Conservation (phyloP, 768 basidiomycete species). For the Suillus ampliporus region DNA sequence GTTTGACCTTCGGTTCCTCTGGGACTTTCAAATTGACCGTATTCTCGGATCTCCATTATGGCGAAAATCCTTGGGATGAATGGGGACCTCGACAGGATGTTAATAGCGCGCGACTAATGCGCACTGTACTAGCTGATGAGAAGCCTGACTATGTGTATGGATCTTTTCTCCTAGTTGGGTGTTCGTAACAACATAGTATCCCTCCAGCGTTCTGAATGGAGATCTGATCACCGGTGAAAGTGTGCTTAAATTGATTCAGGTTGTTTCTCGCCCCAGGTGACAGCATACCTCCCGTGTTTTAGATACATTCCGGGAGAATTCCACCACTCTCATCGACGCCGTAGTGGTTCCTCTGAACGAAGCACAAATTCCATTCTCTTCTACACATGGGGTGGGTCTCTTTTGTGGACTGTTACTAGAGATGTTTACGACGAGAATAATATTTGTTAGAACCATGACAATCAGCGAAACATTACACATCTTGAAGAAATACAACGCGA, state of each 20-base stretch:
- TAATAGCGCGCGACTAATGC: slow-evolving; percentile 66
- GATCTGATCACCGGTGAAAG: slow-evolving; percentile 79
- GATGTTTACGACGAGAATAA: slow-evolving; percentile 5
- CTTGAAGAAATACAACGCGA: slow-evolving; percentile 69
- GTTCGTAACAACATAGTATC: not conserved
- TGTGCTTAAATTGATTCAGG: slow-evolving; percentile 29
- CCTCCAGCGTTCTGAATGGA: slow-evolving; percentile 66
- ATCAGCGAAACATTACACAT: slow-evolving; percentile 74
- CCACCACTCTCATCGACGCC: slow-evolving; percentile 67
- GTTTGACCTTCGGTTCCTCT: slow-evolving; percentile 59
- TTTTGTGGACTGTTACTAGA: not conserved
- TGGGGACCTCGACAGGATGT: slow-evolving; percentile 74
- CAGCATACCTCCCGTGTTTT: not conserved
- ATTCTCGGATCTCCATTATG: slow-evolving; percentile 78
- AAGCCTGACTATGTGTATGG: slow-evolving; percentile 73
- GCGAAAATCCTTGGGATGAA: slow-evolving; percentile 73
- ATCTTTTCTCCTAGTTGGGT: not conserved
- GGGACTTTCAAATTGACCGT: slow-evolving; percentile 75
- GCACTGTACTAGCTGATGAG: slow-evolving; percentile 58
- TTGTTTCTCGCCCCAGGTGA: not conserved
- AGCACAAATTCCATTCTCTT: slow-evolving; percentile 66
- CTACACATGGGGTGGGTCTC: slow-evolving; percentile 65
- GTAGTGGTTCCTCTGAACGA: slow-evolving; percentile 66
- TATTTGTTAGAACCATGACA: slow-evolving; percentile 70
- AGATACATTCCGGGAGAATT: slow-evolving; percentile 74